phyloP scores from a whole-genome alignment of 2,329 filamentous ascomycete genomes.

The Colletotrichum paranaense region DNA sequence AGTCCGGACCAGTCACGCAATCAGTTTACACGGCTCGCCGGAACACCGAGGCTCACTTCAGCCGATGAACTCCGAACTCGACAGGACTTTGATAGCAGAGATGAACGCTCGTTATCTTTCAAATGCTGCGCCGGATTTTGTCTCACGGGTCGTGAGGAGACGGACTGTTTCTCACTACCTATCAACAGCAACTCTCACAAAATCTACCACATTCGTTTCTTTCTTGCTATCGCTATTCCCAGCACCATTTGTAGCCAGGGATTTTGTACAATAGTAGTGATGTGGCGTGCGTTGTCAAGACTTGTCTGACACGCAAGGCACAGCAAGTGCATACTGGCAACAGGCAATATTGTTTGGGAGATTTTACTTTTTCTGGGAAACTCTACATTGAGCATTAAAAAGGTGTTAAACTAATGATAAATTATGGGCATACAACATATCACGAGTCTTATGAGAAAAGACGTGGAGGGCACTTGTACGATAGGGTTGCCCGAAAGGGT shows the following conservation, averaged over 20 bases:
- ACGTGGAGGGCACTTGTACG: conserved; percentile 2
- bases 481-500: neutral
- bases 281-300: conserved; percentile 6
- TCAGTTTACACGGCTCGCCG: neutral
- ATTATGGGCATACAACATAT: neutral
- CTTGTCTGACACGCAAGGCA: neutral
- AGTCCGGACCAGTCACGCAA: neutral
- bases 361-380: neutral
- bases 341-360: conserved; percentile 1
- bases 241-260: neutral
- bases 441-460: conserved; percentile 13
- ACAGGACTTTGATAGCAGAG: conserved; percentile 26
- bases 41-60: neutral
- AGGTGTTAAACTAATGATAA: conserved; percentile 2
- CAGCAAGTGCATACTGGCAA: neutral
- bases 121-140: conserved; percentile 26
- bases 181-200: conserved; percentile 17
- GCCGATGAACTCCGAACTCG: neutral
- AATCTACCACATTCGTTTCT: conserved; percentile 35
- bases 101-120: conserved; percentile 15
- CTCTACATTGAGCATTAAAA: neutral
- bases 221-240: conserved; percentile 1
- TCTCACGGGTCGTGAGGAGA: conserved; percentile 3
- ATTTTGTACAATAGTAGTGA: conserved; percentile 29
- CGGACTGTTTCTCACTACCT: conserved; percentile 9